Evolutionary conservation across 2,329 filamentous ascomycete genomes (phyloP), one percentile per base, ranked within the genome.

Genomic region (Fusarium sp.): DNA sequence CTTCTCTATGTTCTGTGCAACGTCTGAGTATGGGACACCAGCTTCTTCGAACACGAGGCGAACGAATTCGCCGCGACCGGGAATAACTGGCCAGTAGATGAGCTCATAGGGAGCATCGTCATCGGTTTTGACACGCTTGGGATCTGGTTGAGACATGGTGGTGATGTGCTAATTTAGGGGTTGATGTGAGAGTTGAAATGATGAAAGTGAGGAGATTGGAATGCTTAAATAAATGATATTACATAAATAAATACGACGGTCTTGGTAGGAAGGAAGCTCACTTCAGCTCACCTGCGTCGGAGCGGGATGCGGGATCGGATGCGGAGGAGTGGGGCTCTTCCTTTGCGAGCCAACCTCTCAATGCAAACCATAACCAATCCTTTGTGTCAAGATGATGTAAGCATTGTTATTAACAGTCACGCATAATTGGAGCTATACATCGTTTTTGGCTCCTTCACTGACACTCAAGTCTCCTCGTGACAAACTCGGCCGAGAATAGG

Each of bases 41-140:
- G 89, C 86, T 57, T 92, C 92, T 82, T 95, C 93, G 72, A 95
- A 89, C 20, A 86, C 86, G 15, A 95, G 87, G 27, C 93, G 92
- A 77, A 94, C 83, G 79, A 90, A 89, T 79, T 95, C 93, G 68
- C 90, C 93, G 53, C 93, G 91, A 44, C 93, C 93, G 38, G 93
- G 93, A 31, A 94, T 83, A 22, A 80, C 81, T 22, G 91, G 91
- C 88, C 91, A 93, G 86, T 94, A 94, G 78, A 93, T 84, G 63
- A 93, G 86, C 71, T 91, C 84, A 78, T 92, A 93, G 1, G 85
- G 82, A 59, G 82, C 79, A 52, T 85, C 83, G 67, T 87, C 84
- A 74, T 80, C 69, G 20, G 77, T 76, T 35, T 78, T 81, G 57
- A 75, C 55, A n/a, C 78, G 76, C 62, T 80, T 81, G 13, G 74